These are phyloP conservation scores for Plasmodium vivax DNA, from an alignment of 169 alveolate genomes.

Conservation along the genomic window DNA sequence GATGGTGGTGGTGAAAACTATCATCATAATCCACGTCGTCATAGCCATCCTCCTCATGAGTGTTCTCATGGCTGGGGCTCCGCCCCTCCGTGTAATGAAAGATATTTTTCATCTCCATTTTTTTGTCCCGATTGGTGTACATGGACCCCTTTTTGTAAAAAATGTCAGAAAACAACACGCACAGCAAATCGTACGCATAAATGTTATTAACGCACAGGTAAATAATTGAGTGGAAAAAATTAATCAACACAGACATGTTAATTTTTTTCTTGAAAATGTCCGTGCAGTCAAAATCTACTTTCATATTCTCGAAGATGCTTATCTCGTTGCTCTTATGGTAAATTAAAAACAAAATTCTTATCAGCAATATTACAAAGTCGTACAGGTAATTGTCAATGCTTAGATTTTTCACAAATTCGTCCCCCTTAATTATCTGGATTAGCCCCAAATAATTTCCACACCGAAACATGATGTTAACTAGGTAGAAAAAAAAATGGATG, in stretches of 20 bases:
- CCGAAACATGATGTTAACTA: slow-evolving; percentile 67
- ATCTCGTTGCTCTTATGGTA: slow-evolving; percentile 44
- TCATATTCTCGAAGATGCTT: slow-evolving; percentile 45
- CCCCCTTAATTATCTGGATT: slow-evolving; percentile 65
- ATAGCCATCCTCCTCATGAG: slow-evolving; percentile 2
- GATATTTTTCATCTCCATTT: slow-evolving; percentile 65
- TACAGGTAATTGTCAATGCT: slow-evolving; percentile 34
- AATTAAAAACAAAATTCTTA: slow-evolving; percentile 64
- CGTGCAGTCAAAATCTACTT: slow-evolving; percentile 47
- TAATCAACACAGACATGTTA: slow-evolving; percentile 47
- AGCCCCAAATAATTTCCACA: slow-evolving; percentile 73
- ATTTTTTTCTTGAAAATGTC: slow-evolving; percentile 67
- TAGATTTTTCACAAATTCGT: slow-evolving; percentile 44
- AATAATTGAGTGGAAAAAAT: slow-evolving; percentile 61
- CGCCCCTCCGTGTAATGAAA: slow-evolving; percentile 14
- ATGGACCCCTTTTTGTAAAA: slow-evolving; percentile 62
- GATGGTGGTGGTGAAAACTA: no score
- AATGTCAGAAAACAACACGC: slow-evolving; percentile 70
- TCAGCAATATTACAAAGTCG: slow-evolving; percentile 66
- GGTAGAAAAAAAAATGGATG: slow-evolving; percentile 64
- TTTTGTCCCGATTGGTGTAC: slow-evolving; percentile 65
- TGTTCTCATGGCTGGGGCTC: not conserved
- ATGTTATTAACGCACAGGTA: slow-evolving; percentile 50
- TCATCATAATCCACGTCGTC: not conserved
- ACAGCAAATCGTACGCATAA: slow-evolving; percentile 72